A percentile compares a stretch with the other conserved stretches of the same genome.
Conservation (phyloP, 169 alveolate genomes). For the Fabrea salina region DNA sequence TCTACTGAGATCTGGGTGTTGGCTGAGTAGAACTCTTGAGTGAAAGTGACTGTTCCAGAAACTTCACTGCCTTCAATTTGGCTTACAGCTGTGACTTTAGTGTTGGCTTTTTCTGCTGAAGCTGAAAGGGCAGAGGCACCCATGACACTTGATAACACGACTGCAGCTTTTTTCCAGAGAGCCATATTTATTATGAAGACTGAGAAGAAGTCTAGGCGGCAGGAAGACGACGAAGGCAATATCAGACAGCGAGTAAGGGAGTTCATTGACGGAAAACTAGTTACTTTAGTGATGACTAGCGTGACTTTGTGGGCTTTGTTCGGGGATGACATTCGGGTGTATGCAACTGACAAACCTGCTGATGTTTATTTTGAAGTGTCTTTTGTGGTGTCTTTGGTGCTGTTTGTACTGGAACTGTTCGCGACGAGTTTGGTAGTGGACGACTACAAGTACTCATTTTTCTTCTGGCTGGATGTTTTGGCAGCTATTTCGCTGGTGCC, state of each 20-base stretch:
- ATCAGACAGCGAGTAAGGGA: constrained; percentile 3
- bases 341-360: constrained; percentile 59
- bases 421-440: constrained; percentile 61
- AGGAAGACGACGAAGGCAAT: constrained; percentile 17
- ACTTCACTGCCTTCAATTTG: neutral
- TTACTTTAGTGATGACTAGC: constrained; percentile 28
- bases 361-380: constrained; percentile 73
- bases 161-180: too few relatives aligned
- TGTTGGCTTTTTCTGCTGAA: neutral
- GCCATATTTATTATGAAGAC: neutral
- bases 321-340: constrained; percentile 79
- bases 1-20: constrained; percentile 14
- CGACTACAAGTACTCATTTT: constrained; percentile 67
- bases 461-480: constrained; percentile 84
- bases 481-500: constrained; percentile 74
- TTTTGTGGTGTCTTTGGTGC: constrained; percentile 48
- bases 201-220: neutral
- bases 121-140: neutral
- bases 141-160: too few relatives aligned
- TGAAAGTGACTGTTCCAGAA: neutral
- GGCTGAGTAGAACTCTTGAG: neutral
- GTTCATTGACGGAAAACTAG: constrained; percentile 14
- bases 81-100: constrained; percentile 29
- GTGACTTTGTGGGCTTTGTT: constrained; percentile 73
- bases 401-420: constrained; percentile 63